phyloP scores from a whole-genome alignment of 2,329 filamentous ascomycete species.

The Sporothrix phasma region DNA sequence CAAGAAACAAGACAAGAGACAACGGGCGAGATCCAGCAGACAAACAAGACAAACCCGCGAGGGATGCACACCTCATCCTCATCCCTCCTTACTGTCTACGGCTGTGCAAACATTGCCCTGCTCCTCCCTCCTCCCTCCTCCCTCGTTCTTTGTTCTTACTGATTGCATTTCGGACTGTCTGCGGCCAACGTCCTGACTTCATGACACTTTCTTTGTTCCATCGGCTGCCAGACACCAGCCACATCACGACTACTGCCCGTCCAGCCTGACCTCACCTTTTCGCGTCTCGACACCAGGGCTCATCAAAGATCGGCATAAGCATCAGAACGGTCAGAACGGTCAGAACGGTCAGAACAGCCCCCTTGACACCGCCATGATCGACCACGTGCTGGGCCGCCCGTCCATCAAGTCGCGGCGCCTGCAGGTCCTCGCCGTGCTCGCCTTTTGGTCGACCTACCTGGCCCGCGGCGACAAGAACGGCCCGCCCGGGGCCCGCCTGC shows the following conservation, averaged over 20 bases:
- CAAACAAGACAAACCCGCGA: neutral
- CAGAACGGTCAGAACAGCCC: neutral
- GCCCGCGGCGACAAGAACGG: conserved; percentile 79
- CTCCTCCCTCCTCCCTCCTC: neutral
- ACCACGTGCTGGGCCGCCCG: conserved; percentile 85
- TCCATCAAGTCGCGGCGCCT: conserved; percentile 86
- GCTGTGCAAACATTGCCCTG: too few species aligned
- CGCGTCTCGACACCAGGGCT: neutral
- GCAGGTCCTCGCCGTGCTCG: conserved; percentile 82
- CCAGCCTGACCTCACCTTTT: neutral
- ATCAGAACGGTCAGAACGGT: neutral
- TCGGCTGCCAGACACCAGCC: neutral
- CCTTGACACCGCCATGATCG: conserved; percentile 44
- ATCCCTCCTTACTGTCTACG: neutral
- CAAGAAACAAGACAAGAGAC: neutral
- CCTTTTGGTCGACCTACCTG: conserved; percentile 84
- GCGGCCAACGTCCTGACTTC: neutral
- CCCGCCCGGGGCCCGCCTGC: conserved; percentile 59
- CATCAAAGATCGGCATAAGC: neutral
- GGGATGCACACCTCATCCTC: neutral
- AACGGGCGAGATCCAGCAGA: neutral
- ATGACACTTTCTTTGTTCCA: neutral
- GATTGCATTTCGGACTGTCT: neutral
- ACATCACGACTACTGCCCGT: neutral
- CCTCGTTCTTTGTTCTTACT: neutral